Base-by-base conservation (phyloP, 2,329 filamentous ascomycete species). In the Aspergillus sp. region DNA sequence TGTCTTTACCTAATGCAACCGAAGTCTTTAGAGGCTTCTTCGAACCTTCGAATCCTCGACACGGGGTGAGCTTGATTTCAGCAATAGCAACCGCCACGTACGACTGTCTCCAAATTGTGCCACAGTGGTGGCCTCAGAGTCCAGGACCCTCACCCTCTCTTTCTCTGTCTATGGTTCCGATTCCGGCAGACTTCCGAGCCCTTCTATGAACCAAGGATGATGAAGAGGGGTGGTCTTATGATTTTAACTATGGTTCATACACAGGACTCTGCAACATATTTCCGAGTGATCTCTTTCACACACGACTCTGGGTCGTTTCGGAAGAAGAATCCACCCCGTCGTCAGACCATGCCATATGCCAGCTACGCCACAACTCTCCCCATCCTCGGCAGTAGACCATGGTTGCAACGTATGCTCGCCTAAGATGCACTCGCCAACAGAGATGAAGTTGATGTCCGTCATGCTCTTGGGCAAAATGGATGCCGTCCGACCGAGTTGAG, bases 11-110 rank as follows among this genome's bases (percentile, higher is more conserved):
- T 55, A 55, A 45, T 12, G 39, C 36, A 30, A 43, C 53, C 39
- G 39, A 55, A 32, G 53, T 15, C 12, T 38, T 17, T 55, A 39
- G 57, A 59, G 45, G 15, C 52, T 53, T 54, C 57, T 30, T 59
- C 57, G 50, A 54, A 59, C 49, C 51, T 49, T 59, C 50, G 32
- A 55, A 38, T 45, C 48, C 48, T 53, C 19, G 53, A 55, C 23
- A 55, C 52, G 52, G 51, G 15, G 38, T 12, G 41, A 28, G 41
- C 39, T 32, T 45, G 17, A 55, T 45, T 55, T 13, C 23, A 28
- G 45, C 21, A 49, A 45, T 19, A 13, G 13, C 7, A 45, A 45
- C 41, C 41, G 19, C 41, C 41, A 45, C 41, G 41, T 45, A 45
- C 41, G 32, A 45, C 10, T 23, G 21, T 19, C 41, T 45, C 19